Base-by-base conservation (phyloP, 805 yeast genomes). In the Spathaspora sp. region DNA sequence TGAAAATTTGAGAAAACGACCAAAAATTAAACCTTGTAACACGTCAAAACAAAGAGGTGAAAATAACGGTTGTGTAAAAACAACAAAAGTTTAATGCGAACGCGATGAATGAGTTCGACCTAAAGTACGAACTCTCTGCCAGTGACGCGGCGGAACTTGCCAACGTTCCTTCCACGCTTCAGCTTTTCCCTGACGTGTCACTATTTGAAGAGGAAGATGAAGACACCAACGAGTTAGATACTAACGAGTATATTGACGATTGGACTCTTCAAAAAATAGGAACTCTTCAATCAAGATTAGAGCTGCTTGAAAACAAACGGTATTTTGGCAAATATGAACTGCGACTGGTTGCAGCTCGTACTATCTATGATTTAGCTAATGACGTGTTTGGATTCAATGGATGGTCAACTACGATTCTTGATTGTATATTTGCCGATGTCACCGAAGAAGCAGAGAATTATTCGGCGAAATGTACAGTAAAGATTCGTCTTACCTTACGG, bases 331-430 rank as follows among this genome's bases (percentile, higher is more conserved):
- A n/a, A n/a, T 39, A 11, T n/a, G 42, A 35, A 19, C 16, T 48
- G 42, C 45, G 17, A 39, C 51, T 44, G n/a, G 49, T 51, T 43
- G 52, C 54, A 28, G 39, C 49, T 17, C 42, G 49, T 40, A 53
- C 55, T 18, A 59, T 78, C 3, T 59, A 76, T 7, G 62, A 63
- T 12, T 61, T 75, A 51, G 81, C 83, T 1, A 82, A 82, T 52
- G 79, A 76, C 39, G 63, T 75, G 0, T 82, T 80, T 64, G 86
- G 86, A 0, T 78, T 67, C 59, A 71, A 79, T 53, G 86, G 87
- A 8, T 82, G 87, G 87, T 71, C 76, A 6, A 68, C 78, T 31
- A 72, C 72, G 46, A 64, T 82, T 1, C 26, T 72, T 11, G 63
- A 60, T 4, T 64, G 52, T 48, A 42, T 20, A 2, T 17, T 53